Evolutionary conservation across 2,329 filamentous ascomycete genomes (phyloP), one percentile per base, ranked within the genome.

Genomic region (Alternaria triticimaculans): DNA sequence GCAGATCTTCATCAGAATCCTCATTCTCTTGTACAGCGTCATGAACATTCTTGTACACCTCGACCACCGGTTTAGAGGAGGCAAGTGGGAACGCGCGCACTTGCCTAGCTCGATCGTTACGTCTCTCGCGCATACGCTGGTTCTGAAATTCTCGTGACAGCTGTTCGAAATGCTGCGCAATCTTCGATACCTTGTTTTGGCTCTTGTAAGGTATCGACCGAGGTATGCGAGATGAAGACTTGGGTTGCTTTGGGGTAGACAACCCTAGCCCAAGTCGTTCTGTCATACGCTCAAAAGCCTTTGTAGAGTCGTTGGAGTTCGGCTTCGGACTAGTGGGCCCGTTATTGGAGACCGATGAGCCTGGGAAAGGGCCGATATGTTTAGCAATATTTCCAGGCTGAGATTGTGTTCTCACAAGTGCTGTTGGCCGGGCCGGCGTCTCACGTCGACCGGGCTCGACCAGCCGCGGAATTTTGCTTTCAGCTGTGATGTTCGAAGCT

Each of bases 121-220:
- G 91, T 68, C 92, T 89, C 78, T 98, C 95, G 53, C 92, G 90
- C 70, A 96, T 88, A 48, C 96, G 88, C 80, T 99, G 95, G 73
- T 95, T 97, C 76, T 97, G 94, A 70, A 99, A 99, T 76, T 99
- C 96, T 23, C 94, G 90, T 72, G 94, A 97, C 60, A 99, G 85
- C 78, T 98, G 94, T 80, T 99, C 96, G 76, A 99, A 98, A 78
- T 98, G 96, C 71, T 93, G 93, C 18, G 96, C 93, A 54, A 99
- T 85, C n/a, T 90, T 94, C 9, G 94, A 96, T 3, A 99, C 96
- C 72, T 92, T 92, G 4, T 92, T 63, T 88, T 56, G 90, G 87
- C 46, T 65, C 50, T 90, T 92, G 54, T 78, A 72, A 75, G 91
- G 89, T 26, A 97, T 88, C 25, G 96, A 96, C 30, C 96, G 89